phyloP scores from a whole-genome alignment of 2,329 filamentous ascomycete species.

The Daldinia eschscholtzii region DNA sequence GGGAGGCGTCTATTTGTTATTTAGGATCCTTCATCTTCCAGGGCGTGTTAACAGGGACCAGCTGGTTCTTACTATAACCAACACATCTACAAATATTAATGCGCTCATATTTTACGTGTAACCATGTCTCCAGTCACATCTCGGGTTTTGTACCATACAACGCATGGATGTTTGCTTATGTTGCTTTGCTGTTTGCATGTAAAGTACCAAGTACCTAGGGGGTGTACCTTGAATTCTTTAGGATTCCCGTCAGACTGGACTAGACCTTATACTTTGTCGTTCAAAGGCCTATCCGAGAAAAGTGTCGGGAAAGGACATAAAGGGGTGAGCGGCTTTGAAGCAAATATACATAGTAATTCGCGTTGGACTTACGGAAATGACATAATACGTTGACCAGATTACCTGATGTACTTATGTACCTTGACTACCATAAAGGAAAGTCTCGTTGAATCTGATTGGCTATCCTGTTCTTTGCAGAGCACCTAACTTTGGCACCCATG shows the following conservation, averaged over 20 bases:
- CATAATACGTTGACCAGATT: neutral
- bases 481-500: neutral
- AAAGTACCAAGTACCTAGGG: neutral
- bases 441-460: neutral
- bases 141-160: neutral
- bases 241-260: too few relatives aligned
- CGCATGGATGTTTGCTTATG: neutral
- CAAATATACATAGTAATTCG: neutral
- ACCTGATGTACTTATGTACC: neutral
- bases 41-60: neutral
- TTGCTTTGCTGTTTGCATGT: neutral
- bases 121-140: neutral
- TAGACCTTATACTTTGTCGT: neutral
- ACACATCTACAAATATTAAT: neutral
- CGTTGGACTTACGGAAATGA: neutral
- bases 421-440: neutral
- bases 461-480: neutral
- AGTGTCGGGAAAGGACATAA: neutral
- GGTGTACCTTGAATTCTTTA: neutral
- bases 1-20: neutral
- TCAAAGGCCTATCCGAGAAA: neutral
- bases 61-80: neutral
- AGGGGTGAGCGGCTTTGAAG: neutral
- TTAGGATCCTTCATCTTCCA: neutral
- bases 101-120: neutral